These are phyloP conservation scores for Venturiaceae sp. DNA, from an alignment of 2,329 filamentous ascomycete genomes.

Conservation along the genomic window DNA sequence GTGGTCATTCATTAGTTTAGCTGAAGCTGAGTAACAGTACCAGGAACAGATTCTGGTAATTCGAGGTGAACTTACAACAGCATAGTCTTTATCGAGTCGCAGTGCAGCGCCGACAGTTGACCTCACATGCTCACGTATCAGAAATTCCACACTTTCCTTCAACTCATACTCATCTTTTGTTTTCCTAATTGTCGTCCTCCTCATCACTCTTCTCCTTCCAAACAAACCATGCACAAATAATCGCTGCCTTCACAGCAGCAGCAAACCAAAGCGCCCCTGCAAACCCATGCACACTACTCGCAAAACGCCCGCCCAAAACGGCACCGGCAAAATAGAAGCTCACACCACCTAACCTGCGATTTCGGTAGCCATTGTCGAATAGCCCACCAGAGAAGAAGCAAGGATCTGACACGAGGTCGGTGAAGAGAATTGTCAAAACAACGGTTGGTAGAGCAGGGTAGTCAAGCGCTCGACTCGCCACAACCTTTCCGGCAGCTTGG, in stretches of 20 bases:
- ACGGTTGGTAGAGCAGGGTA: conserved; percentile 72
- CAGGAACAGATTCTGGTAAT: too few species aligned
- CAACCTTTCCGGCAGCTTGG: conserved; percentile 68
- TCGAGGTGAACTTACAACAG: too few species aligned
- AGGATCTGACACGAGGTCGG: conserved; percentile 64
- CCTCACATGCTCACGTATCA: too few species aligned
- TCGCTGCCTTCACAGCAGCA: conserved; percentile 26
- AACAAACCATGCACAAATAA: conserved; percentile 29
- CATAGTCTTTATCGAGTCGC: too few species aligned
- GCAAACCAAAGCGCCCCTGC: conserved; percentile 41
- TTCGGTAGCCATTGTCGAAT: conserved; percentile 40
- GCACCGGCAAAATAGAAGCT: conserved; percentile 44
- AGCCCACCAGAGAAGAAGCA: conserved; percentile 31
- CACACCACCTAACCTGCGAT: conserved; percentile 41
- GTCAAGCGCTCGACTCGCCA: conserved; percentile 60
- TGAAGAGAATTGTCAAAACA: conserved; percentile 41
- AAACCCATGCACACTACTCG: conserved; percentile 41
- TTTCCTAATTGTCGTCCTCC: too few species aligned
- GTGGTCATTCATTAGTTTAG: too few species aligned
- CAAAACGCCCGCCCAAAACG: conserved; percentile 44
- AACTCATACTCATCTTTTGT: too few species aligned
- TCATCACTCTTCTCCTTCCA: conserved; percentile 19
- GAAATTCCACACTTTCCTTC: too few species aligned
- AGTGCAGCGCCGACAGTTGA: too few species aligned
- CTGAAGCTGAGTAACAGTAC: too few species aligned